A percentile compares a stretch with the other conserved stretches of the same genome.
Evolutionary conservation across 2,329 filamentous ascomycete genomes (phyloP).

Genomic region (Hymenoscyphus repandus): DNA sequence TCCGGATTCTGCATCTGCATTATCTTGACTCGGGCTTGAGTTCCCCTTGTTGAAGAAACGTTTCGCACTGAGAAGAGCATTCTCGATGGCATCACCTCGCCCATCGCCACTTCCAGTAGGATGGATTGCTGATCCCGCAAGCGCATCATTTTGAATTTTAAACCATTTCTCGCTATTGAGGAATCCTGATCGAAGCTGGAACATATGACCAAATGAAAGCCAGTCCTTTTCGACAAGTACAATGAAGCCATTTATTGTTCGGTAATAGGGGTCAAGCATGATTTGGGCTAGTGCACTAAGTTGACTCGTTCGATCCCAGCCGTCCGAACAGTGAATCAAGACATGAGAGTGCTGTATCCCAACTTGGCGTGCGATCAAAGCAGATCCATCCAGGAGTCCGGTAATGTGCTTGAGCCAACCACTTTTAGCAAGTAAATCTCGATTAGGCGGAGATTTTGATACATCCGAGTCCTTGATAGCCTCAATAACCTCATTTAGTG

Average conservation of each 20-base stretch:
- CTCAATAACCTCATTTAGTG: slow-evolving; percentile 80
- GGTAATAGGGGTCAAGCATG: slow-evolving; percentile 91
- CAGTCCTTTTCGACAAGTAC: slow-evolving; percentile 95
- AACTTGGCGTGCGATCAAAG: slow-evolving; percentile 79
- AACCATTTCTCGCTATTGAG: slow-evolving; percentile 95
- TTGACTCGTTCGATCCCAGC: slow-evolving; percentile 96
- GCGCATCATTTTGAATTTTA: slow-evolving; percentile 73
- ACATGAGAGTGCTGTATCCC: slow-evolving; percentile 92
- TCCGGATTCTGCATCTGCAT: slow-evolving; percentile 51
- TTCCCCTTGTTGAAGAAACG: slow-evolving; percentile 84
- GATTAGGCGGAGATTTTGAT: slow-evolving; percentile 73
- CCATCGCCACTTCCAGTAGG: slow-evolving; percentile 47
- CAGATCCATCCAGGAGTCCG: slow-evolving; percentile 76
- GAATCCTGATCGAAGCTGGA: slow-evolving; percentile 83
- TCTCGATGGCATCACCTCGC: slow-evolving; percentile 72
- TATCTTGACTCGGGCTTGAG: slow-evolving; percentile 50
- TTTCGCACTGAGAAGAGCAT: slow-evolving; percentile 76
- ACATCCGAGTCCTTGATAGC: slow-evolving; percentile 90
- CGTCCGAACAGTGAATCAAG: slow-evolving; percentile 95
- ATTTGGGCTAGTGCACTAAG: slow-evolving; percentile 87
- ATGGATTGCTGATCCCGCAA: slow-evolving; percentile 57
- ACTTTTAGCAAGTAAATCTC: slow-evolving; percentile 75
- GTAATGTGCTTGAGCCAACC: slow-evolving; percentile 88
- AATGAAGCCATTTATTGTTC: slow-evolving; percentile 91
- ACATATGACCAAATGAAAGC: slow-evolving; percentile 97